A percentile compares a stretch with the other conserved stretches of the same genome.
Evolutionary conservation across 1,284 basidiomycete species (phyloP).

Genomic region (Apiotrichum siamense): DNA sequence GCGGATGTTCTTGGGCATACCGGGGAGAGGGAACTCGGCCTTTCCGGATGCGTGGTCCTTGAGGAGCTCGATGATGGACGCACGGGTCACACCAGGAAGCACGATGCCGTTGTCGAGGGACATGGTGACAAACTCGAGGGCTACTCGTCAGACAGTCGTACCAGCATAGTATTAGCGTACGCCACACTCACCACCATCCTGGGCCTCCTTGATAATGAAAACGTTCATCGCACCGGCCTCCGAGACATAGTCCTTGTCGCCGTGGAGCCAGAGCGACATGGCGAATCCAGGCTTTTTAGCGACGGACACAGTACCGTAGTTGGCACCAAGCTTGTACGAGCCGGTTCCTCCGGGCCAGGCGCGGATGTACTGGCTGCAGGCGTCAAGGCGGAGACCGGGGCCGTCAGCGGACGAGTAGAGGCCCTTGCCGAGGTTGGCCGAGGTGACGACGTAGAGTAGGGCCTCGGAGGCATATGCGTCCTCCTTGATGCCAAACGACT

Average conservation of each 20-base stretch:
- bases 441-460: conserved; percentile 39
- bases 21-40: conserved; percentile 29
- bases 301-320: conserved; percentile 42
- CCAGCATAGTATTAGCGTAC: too few species aligned
- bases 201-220: conserved; percentile 40
- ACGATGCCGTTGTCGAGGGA: conserved; percentile 43
- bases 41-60: conserved; percentile 32
- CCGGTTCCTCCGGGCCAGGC: conserved; percentile 45
- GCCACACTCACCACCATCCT: conserved; percentile 34
- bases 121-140: conserved; percentile 44
- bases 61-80: conserved; percentile 39
- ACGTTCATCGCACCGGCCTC: conserved; percentile 46
- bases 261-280: conserved; percentile 45
- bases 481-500: conserved; percentile 44
- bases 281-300: conserved; percentile 42
- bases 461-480: conserved; percentile 40
- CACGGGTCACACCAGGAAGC: conserved; percentile 43
- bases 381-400: conserved; percentile 36
- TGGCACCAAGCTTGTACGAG: conserved; percentile 43
- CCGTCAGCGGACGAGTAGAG: conserved; percentile 33
- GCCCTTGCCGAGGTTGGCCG: conserved; percentile 38
- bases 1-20: conserved; percentile 38
- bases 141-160: conserved; percentile 9
- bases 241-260: conserved; percentile 38
- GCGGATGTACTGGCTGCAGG: conserved; percentile 39